Conservation (phyloP, 2,329 filamentous ascomycete genomes). For the Trichoderma sp. region DNA sequence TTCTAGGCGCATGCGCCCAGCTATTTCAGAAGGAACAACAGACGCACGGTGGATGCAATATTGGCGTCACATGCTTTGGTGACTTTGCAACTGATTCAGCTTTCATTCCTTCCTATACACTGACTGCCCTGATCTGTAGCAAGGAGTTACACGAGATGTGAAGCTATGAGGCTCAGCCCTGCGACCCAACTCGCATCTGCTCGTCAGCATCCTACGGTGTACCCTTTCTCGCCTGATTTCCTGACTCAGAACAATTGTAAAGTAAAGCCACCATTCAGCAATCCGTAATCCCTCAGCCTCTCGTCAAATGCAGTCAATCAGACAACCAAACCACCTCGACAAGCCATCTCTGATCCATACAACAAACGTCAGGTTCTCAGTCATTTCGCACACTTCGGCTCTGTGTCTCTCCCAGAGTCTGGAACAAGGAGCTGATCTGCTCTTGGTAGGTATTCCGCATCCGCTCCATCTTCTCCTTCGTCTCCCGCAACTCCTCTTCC, state of each 20-base stretch:
- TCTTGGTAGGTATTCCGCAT: not conserved
- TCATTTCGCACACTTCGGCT: not conserved
- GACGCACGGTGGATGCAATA: too few species aligned
- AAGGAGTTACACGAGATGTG: not conserved
- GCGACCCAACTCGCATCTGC: not conserved
- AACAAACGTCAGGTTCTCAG: not conserved
- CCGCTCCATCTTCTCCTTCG: constrained; percentile 1
- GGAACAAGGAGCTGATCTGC: constrained; percentile 11
- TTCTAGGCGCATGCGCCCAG: too few species aligned
- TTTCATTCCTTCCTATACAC: too few species aligned
- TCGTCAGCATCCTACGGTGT: not conserved
- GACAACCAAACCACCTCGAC: not conserved
- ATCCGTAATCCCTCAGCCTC: not conserved
- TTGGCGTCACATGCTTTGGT: too few species aligned
- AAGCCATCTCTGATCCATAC: not conserved
- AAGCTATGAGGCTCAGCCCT: not conserved
- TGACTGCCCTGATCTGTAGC: too few species aligned
- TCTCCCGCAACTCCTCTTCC: constrained; percentile 4
- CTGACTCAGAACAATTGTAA: not conserved
- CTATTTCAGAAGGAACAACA: too few species aligned
- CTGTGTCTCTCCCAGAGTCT: not conserved
- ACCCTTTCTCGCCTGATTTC: not conserved
- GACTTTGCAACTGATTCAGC: too few species aligned
- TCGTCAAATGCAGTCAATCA: not conserved
- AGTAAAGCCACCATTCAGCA: constrained; percentile 20